Base-by-base conservation (phyloP, 2,329 filamentous ascomycete genomes). In the Dendrostoma leiphaemia region DNA sequence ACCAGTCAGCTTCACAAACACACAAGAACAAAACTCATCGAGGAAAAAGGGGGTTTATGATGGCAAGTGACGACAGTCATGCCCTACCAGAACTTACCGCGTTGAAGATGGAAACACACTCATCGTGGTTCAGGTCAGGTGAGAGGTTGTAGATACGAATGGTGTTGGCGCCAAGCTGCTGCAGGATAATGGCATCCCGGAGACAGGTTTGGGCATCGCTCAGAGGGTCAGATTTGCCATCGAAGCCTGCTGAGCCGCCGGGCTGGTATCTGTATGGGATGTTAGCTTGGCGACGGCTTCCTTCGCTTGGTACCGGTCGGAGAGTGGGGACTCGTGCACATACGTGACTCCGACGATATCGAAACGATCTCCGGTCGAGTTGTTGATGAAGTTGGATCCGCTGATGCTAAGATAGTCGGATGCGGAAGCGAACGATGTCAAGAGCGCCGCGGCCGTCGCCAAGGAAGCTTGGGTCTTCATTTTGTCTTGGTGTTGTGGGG, bases 111-210 rank as follows among this genome's bases (percentile, higher is more conserved):
- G 77, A 82, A 43, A 78, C 81, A 63, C 81, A 84, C 54, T 78
- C 72, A 60, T 84, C 81, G 62, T 84, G 82, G 71, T 84, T 82
- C 56, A 83, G 65, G 62, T 82, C 68, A 38, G 81, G 82, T 63
- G 81, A 75, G 50, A 84, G 68, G 72, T 84, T 84, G 72, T 84
- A 84, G n/a, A 84, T 80, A 43, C 82, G 82, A 63, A 85, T 80
- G 53, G 82, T 76, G 71, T 85, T 85, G 63, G 83, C 71, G 54
- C 82, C 80, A 54, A 83, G 71, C 56, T 72, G 69, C 69, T 86
- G 81, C 75, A 84, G 79, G 57, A 84, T 71, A 29, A 81, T 80
- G 43, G 56, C 56, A 74, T 84, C 81, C 60, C 82, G 77, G 63
- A 80, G 68, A 68, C 82, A 85, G 44, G 77, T 72, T 1, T 29